Base-by-base conservation (phyloP, 345 rosid genomes). In the Leavenworthia alabamica region DNA sequence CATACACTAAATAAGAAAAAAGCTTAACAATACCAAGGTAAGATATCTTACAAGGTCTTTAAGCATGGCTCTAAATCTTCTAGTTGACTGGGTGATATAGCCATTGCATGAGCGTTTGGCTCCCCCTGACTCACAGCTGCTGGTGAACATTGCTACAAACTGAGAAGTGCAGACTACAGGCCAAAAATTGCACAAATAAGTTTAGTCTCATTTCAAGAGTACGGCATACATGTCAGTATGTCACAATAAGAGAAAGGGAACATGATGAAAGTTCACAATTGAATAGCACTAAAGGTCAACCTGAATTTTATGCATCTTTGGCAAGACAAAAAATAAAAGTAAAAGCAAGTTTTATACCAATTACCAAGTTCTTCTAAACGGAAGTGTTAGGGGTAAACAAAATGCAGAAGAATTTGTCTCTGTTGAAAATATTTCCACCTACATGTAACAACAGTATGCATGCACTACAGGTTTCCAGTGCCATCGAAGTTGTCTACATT, bases 131-230 rank as follows among this genome's bases (percentile, higher is more conserved):
- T 73, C 80, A 62, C 62, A 72, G 72, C 73, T 50, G 45, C 68
- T 75, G 43, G 77, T 80, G 67, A 93, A 89, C 96, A 93, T 82
- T 75, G 81, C 95, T 73, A 89, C 87, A 73, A 89, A 93, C 70
- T 93, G 84, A 41, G 97, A 78, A 70, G 96, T 81, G 45, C 90
- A 87, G 33, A 84, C 99, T 93, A 70, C 72, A 78, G 56, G 20
- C 33, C 37, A 8, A 57, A 58, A 11, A 41, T 62, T 28, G 62
- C 20, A 64, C 39, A 51, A 11, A 15, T 7, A 65, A 50, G 4
- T 42, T 17, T 4, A 52, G 51, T 44, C 19, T 65, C 20, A 42
- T 27, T 29, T 51, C 40, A 43, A 27, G 36, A 14, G 41, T 45
- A 7, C 5, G 4, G 8, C 43, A 29, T 48, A 15, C 23, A 22